Evolutionary conservation across 2,329 filamentous ascomycete genomes (phyloP).

Genomic region (Phyllachora maydis): DNA sequence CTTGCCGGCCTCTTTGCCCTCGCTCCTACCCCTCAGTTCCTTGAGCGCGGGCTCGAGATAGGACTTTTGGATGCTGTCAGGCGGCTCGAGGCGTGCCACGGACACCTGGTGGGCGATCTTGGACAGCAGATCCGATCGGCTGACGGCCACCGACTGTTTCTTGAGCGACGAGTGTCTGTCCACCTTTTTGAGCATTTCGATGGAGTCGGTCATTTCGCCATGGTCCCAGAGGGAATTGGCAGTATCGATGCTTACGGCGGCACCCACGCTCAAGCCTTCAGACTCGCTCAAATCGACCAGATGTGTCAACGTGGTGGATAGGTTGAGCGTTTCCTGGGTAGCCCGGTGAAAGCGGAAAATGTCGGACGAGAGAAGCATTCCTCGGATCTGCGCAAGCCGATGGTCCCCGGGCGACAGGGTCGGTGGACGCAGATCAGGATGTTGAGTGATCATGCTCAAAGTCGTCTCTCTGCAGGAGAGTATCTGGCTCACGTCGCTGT

Average conservation of each 20-base stretch:
- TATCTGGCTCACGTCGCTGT: conserved; percentile 54
- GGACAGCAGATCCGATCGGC: conserved; percentile 60
- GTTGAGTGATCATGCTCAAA: conserved; percentile 59
- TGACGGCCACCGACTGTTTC: conserved; percentile 51
- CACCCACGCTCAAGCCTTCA: conserved; percentile 58
- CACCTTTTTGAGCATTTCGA: conserved; percentile 67
- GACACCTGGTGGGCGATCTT: conserved; percentile 80
- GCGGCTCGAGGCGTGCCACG: conserved; percentile 74
- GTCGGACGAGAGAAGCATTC: conserved; percentile 53
- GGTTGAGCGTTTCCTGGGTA: conserved; percentile 69
- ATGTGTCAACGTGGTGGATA: conserved; percentile 64
- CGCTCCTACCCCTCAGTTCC: conserved; percentile 48
- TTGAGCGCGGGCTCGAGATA: conserved; percentile 73
- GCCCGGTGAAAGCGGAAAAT: conserved; percentile 65
- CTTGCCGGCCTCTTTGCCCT: conserved; percentile 57
- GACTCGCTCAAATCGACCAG: conserved; percentile 49
- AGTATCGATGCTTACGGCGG: conserved; percentile 58
- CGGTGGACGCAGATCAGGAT: conserved; percentile 35
- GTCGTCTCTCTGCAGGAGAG: conserved; percentile 68
- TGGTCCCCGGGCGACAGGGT: conserved; percentile 40
- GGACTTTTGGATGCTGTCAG: conserved; percentile 69
- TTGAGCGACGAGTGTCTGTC: conserved; percentile 38
- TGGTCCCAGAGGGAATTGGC: conserved; percentile 89
- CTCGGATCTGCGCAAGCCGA: conserved; percentile 52
- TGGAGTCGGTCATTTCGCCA: conserved; percentile 74